Evolutionary conservation across 306 rosid species (phyloP), one percentile per base, ranked within the genome.

Genomic region (Trifolium pratense): DNA sequence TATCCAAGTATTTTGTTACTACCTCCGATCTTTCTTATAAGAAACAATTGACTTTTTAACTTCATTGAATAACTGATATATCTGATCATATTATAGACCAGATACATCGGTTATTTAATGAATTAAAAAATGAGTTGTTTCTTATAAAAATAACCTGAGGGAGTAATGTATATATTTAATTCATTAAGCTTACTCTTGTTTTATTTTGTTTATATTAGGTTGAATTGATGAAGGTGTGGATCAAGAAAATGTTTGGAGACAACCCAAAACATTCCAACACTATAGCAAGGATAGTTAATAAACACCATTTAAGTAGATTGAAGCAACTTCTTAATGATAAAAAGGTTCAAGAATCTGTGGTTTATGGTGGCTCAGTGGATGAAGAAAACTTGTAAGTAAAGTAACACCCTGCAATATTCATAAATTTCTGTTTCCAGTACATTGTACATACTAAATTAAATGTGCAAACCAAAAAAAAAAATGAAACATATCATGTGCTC

Each of bases 321-420:
- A 84, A 81, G 79, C 76, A 78, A 74, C 87, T 91, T 53, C 56
- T 91, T 5, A 34, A 72, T 31, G 88, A 81, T 64, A 70, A 81
- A 8, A 9, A 4, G 5, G 91, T 87, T 71, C 32, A 74, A 51
- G 59, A 80, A 78, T 83, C 96, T 23, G 79, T 89, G 46, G 82
- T 84, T 73, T 79, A 79, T 80, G 97, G 97, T 29, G 97, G 96
- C 31, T 75, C 86, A 67, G 63, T 83, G 80, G 92, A 91, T 23
- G 89, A 89, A 69, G 79, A 89, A 11, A 80, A 84, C 79, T 80
- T 91, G 97, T 91, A 86, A 89, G 2, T 70, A 56, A 18, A 0
- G 2, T 1, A 25, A 26, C 63, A 48, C 51, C 46, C 48, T 20
- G 13, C 21, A 14, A 15, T 26, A 56, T 21, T 34, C 67, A 6